A percentile compares a stretch with the other conserved stretches of the same genome.
Conservation (phyloP, 345 rosid species). For the Streptanthus diversifolius region DNA sequence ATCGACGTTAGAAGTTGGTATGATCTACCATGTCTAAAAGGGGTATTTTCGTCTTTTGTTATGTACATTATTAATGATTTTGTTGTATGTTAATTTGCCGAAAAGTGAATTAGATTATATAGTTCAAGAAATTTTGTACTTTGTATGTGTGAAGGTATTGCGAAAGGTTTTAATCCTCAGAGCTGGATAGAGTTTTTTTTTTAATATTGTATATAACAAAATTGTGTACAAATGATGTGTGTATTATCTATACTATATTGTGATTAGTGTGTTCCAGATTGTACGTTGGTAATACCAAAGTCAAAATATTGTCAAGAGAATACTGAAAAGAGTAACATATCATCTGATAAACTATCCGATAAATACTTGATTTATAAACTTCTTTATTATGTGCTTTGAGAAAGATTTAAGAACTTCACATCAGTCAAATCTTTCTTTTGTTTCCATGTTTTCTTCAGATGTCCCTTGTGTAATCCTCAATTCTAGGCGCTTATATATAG, state of each 20-base stretch:
- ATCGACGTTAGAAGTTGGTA: conserved; percentile 89
- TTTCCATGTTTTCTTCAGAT: background rate
- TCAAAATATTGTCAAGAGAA: background rate
- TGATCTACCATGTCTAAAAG: conserved; percentile 65
- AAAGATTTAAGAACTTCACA: too few relatives aligned
- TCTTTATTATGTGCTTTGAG: background rate
- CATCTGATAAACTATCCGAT: background rate
- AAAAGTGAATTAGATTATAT: conserved; percentile 17
- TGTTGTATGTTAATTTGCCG: conserved; percentile 6
- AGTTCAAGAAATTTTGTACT: conserved; percentile 22
- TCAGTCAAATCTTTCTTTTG: background rate
- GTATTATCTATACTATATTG: background rate
- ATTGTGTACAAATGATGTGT: conserved; percentile 20
- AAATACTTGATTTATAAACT: background rate
- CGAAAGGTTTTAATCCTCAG: background rate
- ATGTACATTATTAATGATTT: conserved; percentile 29
- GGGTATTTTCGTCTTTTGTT: conserved; percentile 15
- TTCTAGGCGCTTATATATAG: too few relatives aligned
- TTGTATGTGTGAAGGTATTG: conserved; percentile 19
- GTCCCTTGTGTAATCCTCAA: background rate
- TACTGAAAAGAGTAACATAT: background rate
- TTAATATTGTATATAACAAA: background rate
- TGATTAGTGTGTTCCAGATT: background rate
- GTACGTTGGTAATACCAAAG: background rate
- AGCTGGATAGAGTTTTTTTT: background rate